Base-by-base conservation (phyloP, 2,329 filamentous ascomycete genomes). In the Phialophora chinensis region DNA sequence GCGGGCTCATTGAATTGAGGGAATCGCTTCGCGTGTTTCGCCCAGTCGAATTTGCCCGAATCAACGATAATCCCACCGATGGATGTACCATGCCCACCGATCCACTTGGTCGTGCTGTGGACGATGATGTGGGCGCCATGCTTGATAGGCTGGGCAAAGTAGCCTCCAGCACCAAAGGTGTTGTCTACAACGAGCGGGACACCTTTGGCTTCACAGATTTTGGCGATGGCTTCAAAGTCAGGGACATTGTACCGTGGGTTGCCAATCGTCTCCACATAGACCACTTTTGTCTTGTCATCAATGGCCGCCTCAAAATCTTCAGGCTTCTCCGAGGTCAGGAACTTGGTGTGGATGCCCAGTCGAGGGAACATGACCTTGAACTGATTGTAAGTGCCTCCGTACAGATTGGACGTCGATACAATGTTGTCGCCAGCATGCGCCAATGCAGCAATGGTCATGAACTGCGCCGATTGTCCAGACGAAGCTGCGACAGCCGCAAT, bases 321-420 rank as follows among this genome's bases (percentile, higher is more conserved):
- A 33, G 90, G 82, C 74, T 17, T 70, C 66, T 87, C 87, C 58
- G 90, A 89, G 63, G 87, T 84, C 74, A 96, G 85, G 74, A 96
- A 96, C 82, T 92, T 94, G 75, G 91, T 93, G 50, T 84, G 81
- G 76, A 97, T 91, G 69, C 93, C 92, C 58, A 95, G 81, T 27
- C 92, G 86, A 10, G 91, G 89, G 57, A 96, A 84, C 72, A 91
- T 86, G 59, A 96, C 92, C 81, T 96, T 96, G 81, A 96, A 87
- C 83, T 96, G 92, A 81, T 96, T 96, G 85, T 96, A 96, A 23
- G 92, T 96, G 78, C 92, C 93, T 73, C 92, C 92, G 79, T 96
- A 95, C 63, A 96, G 84, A 80, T 93, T 95, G 38, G 90, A 87
- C 6, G 92, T 95, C 38, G 90, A 90, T 60, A 96, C 86, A 73